Evolutionary conservation across 2,329 filamentous ascomycete genomes (phyloP).

Genomic region (Amesomyces nigricolor): DNA sequence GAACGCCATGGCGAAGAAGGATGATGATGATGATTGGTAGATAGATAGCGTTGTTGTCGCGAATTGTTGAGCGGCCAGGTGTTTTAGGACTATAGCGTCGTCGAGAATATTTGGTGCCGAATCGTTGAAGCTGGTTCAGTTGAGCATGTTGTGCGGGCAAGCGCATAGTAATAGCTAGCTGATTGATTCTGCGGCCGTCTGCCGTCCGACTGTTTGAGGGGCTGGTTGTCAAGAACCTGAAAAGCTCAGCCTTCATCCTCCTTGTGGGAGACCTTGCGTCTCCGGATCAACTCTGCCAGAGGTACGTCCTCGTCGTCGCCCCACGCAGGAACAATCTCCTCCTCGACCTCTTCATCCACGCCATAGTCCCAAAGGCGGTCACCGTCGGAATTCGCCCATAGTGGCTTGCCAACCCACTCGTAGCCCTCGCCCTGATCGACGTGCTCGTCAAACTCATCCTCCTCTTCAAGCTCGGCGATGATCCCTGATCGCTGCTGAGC

Average conservation of each 20-base stretch:
- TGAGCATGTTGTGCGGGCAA: background rate
- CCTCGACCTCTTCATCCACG: conserved; percentile 68
- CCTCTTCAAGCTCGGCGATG: conserved; percentile 47
- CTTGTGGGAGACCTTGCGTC: conserved; percentile 34
- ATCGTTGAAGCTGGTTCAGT: background rate
- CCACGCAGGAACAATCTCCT: conserved; percentile 19
- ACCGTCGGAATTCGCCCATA: conserved; percentile 71
- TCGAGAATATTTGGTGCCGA: background rate
- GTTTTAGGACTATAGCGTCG: background rate
- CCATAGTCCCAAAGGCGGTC: conserved; percentile 71
- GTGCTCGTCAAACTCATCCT: conserved; percentile 36
- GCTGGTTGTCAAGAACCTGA: background rate
- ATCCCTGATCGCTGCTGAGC: conserved; percentile 33
- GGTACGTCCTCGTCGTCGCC: conserved; percentile 57
- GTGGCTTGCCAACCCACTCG: conserved; percentile 45
- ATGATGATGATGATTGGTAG: conserved; percentile 68
- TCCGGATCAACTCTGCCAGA: conserved; percentile 59
- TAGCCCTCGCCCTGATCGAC: conserved; percentile 25
- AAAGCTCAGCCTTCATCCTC: conserved; percentile 20
- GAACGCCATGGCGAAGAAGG: conserved; percentile 66
- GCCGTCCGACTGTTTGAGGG: background rate
- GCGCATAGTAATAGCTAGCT: too few species aligned
- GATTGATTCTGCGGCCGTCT: background rate
- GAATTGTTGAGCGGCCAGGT: background rate
- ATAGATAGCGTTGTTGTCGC: conserved; percentile 1